Base-by-base conservation (phyloP, 2,329 filamentous ascomycete species). In the Penicillium sp. region DNA sequence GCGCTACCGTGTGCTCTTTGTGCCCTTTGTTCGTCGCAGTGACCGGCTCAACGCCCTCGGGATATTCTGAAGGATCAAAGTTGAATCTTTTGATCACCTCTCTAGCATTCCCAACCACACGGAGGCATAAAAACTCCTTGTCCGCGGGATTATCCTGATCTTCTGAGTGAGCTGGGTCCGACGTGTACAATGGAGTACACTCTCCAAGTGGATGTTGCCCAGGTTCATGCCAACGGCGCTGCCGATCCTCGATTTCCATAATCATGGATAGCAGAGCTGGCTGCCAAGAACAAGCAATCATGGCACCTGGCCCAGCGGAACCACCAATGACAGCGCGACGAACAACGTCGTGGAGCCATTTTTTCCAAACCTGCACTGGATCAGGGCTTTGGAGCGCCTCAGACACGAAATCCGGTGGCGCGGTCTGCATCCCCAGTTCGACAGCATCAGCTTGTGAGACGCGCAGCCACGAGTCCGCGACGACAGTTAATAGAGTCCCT, bases 401-500 rank as follows among this genome's bases (percentile, higher is more conserved):
- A 19, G 67, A 58, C 39, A 71, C 60, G 52, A 69, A 75, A 11
- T 70, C 65, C 5, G 70, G 60, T 5, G 70, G 65, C n/a, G 73
- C 69, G 6, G 70, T 58, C 45, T 73, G 68, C 53, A 64, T 70
- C 9, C 73, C 73, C 13, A 80, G 60, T 13, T 75, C 71, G 47
- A 65, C 63, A 10, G 75, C 61, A 45, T 75, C 69, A 25, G 69
- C 66, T 49, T 72, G 67, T 23, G 68, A 74, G 19, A 79, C 67
- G 2, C 73, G 71, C 11, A 77, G 66, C 78, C 78, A 80, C 25
- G 72, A 66, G 55, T 79, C 77, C 23, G 74, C 76, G 19, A 78
- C 61, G 21, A 78, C 72, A n/a, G 71, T 79, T 45, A 80, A 64
- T 13, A 79, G 65, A 11, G 77, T 78, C 13, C 73, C 74, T n/a